Percentiles rank a stretch among this genome's conserved stretches.
Evolutionary conservation across 192 early-diverging fungal species (phyloP).

Genomic region (Polychytrium aggregatum): DNA sequence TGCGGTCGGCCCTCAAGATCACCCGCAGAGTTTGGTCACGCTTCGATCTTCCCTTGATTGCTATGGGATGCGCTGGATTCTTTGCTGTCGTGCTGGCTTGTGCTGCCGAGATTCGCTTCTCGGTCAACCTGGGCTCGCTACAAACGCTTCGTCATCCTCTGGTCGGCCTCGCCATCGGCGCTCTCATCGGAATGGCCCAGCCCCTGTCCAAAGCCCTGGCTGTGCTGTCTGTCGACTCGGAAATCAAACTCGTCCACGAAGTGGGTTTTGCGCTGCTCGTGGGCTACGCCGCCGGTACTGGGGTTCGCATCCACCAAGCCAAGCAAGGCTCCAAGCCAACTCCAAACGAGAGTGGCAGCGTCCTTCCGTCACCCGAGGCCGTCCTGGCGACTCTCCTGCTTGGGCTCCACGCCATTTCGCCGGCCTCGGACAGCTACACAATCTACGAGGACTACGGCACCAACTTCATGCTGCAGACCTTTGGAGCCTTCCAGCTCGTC

Average conservation of each 20-base stretch:
- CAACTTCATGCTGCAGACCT: constrained; percentile 53
- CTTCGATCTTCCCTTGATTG: constrained; percentile 73
- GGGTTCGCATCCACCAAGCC: background rate
- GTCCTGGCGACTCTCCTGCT: constrained; percentile 21
- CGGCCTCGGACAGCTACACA: constrained; percentile 84
- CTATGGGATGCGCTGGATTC: too few relatives aligned
- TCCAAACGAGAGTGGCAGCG: too few relatives aligned
- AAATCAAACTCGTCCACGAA: constrained; percentile 18
- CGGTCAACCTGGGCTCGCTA: too few relatives aligned
- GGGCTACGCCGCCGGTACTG: background rate
- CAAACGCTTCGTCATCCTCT: too few relatives aligned
- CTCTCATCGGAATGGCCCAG: background rate
- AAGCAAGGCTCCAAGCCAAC: too few relatives aligned
- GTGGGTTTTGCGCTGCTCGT: constrained; percentile 11
- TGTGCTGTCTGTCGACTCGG: constrained; percentile 15
- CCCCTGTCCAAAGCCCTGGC: too few relatives aligned
- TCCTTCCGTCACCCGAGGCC: too few relatives aligned
- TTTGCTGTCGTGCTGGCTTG: constrained; percentile 38
- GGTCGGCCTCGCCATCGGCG: background rate
- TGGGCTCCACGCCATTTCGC: constrained; percentile 48
- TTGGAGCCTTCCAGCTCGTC: constrained; percentile 33
- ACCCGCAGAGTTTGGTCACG: constrained; percentile 85
- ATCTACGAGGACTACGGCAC: constrained; percentile 74
- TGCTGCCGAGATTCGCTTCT: too few relatives aligned
- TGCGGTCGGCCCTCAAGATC: constrained; percentile 50